Evolutionary conservation across 1,284 basidiomycete species (phyloP).

Genomic region (Rhodotorula sp.): DNA sequence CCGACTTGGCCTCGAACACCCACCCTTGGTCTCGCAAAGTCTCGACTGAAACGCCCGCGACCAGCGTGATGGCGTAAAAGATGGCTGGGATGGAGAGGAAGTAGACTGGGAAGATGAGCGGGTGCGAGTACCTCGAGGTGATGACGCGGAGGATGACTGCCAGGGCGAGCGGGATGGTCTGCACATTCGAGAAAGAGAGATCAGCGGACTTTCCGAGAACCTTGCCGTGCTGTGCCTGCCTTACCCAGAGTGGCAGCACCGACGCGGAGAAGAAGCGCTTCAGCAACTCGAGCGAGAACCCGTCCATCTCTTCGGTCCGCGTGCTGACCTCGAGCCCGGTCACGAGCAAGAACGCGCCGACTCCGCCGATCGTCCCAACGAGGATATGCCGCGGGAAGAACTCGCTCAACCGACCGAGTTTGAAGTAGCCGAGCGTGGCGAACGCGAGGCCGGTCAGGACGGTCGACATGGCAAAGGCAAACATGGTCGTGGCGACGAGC

Average conservation of each 20-base stretch:
- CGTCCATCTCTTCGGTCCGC: constrained; percentile 76
- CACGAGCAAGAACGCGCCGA: constrained; percentile 85
- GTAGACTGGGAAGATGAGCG: constrained; percentile 84
- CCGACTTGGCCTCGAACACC: constrained; percentile 78
- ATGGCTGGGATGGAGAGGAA: constrained; percentile 78
- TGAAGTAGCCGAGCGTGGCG: constrained; percentile 77
- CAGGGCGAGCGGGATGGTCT: constrained; percentile 62
- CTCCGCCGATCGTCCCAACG: constrained; percentile 93
- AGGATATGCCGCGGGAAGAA: constrained; percentile 97
- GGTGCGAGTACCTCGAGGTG: constrained; percentile 77
- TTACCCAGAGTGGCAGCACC: constrained; percentile 43
- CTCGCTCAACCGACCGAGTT: constrained; percentile 80
- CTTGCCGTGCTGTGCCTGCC: not conserved
- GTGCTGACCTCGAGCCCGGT: constrained; percentile 84
- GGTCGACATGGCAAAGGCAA: constrained; percentile 82
- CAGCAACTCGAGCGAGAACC: constrained; percentile 64
- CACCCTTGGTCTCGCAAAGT: constrained; percentile 69
- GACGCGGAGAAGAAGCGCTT: constrained; percentile 50
- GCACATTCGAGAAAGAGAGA: constrained; percentile 56
- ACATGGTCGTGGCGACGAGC: constrained; percentile 86
- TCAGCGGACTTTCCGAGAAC: constrained; percentile 38
- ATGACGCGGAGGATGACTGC: constrained; percentile 78
- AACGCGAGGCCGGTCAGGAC: constrained; percentile 89
- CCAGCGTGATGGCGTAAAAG: constrained; percentile 74
- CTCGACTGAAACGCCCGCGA: constrained; percentile 62